Evolutionary conservation across 495 filamentous ascomycete species (phyloP).

Genomic region (Saxophila tyrrhenica): DNA sequence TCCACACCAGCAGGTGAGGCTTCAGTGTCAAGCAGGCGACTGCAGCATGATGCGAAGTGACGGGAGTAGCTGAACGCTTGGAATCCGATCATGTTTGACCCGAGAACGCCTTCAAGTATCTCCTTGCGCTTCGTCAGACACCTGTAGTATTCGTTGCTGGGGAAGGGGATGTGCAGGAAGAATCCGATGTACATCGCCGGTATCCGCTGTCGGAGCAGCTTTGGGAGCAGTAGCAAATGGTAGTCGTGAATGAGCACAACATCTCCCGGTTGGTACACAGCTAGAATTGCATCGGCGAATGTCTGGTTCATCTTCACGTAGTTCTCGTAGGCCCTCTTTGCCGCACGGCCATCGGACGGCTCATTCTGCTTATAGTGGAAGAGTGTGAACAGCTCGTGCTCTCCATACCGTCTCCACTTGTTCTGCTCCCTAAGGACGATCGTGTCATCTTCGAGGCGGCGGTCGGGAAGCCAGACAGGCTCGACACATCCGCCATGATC

Average conservation of each 20-base stretch:
- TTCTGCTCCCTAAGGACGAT: conserved; percentile 63
- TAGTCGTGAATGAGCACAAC: conserved; percentile 89
- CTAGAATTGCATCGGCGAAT: conserved; percentile 75
- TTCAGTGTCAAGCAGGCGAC: conserved; percentile 72
- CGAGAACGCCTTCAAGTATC: conserved; percentile 73
- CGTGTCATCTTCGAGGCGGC: conserved; percentile 46
- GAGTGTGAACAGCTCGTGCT: conserved; percentile 77
- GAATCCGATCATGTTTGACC: conserved; percentile 83
- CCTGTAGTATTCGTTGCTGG: conserved; percentile 83
- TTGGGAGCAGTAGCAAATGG: conserved; percentile 75
- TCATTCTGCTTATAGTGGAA: conserved; percentile 91
- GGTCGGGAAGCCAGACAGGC: conserved; percentile 77
- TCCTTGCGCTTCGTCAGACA: conserved; percentile 79
- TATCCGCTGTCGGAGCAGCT: conserved; percentile 66
- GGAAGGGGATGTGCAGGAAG: conserved; percentile 85
- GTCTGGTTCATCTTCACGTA: conserved; percentile 78
- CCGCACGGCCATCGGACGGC: conserved; percentile 68
- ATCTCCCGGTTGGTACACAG: conserved; percentile 79
- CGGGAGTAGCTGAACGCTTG: conserved; percentile 86
- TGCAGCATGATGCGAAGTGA: conserved; percentile 87
- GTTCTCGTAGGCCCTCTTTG: conserved; percentile 76
- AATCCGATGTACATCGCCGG: conserved; percentile 83
- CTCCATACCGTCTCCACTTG: conserved; percentile 77
- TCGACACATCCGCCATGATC: conserved; percentile 58
- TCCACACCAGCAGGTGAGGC: conserved; percentile 71